Conservation (phyloP, 2,329 filamentous ascomycete species). For the Trichophyton mentagrophytes region DNA sequence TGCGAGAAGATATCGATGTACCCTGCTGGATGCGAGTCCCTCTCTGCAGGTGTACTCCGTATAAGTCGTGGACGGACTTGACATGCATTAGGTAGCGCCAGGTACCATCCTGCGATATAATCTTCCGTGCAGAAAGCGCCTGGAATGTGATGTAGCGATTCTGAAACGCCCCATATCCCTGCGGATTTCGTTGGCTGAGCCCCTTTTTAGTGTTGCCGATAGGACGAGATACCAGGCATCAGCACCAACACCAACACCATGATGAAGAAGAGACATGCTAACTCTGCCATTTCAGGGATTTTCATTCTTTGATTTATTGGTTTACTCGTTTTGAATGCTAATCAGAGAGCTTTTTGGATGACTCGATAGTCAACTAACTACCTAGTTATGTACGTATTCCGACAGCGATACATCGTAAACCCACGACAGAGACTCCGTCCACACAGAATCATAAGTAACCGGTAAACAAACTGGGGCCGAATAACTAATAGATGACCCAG, state of each 20-base stretch:
- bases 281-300: too few relatives aligned
- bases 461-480: not conserved
- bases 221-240: not conserved
- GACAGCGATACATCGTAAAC: not conserved
- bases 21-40: not conserved
- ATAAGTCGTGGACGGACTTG: not conserved
- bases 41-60: too few relatives aligned
- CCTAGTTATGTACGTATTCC: not conserved
- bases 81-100: not conserved
- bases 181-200: not conserved
- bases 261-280: not conserved
- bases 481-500: not conserved
- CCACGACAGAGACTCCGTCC: too few relatives aligned
- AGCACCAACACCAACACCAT: not conserved
- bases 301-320: not conserved
- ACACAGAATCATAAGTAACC: not conserved
- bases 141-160: not conserved
- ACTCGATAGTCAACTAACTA: not conserved
- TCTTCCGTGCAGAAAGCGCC: not conserved
- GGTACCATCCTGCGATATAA: not conserved
- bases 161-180: not conserved
- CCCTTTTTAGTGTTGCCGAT: not conserved
- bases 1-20: not conserved
- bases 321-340: not conserved
- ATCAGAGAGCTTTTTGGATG: not conserved